These are phyloP conservation scores for Cutaneotrichosporon cavernicola DNA, from an alignment of 1,284 basidiomycete species.

Conservation along the genomic window DNA sequence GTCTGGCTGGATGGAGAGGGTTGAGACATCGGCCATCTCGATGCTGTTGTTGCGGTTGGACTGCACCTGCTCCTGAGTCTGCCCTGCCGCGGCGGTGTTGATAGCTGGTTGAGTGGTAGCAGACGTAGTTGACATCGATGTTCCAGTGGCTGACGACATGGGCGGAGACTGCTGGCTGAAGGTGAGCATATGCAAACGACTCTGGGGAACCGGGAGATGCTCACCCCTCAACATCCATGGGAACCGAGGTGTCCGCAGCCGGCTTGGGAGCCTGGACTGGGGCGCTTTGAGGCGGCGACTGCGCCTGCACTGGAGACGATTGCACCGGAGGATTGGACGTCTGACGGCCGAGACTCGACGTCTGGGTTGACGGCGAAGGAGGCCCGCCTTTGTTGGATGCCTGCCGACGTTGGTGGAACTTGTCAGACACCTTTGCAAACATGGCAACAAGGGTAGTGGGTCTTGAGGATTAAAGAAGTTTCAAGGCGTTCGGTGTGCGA, in stretches of 20 bases:
- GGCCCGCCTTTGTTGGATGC: slow-evolving; percentile 28
- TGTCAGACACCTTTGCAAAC: slow-evolving; percentile 51
- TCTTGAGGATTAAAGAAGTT: neutral
- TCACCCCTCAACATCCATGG: slow-evolving; percentile 40
- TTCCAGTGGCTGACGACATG: slow-evolving; percentile 1
- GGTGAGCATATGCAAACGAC: neutral
- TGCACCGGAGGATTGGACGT: slow-evolving; percentile 9
- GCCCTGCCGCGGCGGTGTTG: neutral
- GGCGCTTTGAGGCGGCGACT: neutral
- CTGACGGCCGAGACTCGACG: slow-evolving; percentile 7
- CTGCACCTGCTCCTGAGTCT: slow-evolving; percentile 7
- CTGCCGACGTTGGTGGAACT: slow-evolving; percentile 45
- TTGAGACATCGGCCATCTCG: slow-evolving; percentile 46
- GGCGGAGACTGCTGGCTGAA: neutral
- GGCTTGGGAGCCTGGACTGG: slow-evolving; percentile 4
- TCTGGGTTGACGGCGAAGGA: slow-evolving; percentile 10
- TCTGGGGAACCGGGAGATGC: neutral
- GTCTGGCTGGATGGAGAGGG: slow-evolving; percentile 21
- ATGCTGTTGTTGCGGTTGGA: slow-evolving; percentile 41
- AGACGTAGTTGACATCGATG: neutral
- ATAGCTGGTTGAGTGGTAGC: neutral
- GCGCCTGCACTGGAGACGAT: slow-evolving; percentile 4
- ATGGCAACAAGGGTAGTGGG: slow-evolving; percentile 21
- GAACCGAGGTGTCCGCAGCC: slow-evolving; percentile 10
- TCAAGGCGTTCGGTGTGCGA: neutral